phyloP scores from a whole-genome alignment of 1,139 yeast species.

The Candida tetrigidarum region DNA sequence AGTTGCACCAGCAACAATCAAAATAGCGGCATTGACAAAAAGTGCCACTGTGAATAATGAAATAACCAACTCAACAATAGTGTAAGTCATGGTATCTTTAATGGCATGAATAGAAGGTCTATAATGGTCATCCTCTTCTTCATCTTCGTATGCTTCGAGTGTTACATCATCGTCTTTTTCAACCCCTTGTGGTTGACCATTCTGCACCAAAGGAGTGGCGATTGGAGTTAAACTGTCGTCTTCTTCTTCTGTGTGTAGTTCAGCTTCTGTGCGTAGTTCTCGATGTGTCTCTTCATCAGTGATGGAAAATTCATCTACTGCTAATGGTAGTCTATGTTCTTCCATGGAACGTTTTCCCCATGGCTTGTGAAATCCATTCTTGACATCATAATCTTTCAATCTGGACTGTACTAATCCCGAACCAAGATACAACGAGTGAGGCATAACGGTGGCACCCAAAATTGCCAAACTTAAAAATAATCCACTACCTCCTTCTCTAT shows the following conservation, averaged over 20 bases:
- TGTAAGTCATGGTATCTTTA: constrained; percentile 65
- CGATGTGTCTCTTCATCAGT: neutral
- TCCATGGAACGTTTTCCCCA: constrained; percentile 10
- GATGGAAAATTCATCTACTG: constrained; percentile 1
- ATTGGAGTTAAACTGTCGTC: constrained; percentile 17
- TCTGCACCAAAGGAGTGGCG: constrained; percentile 13
- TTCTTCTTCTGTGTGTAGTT: constrained; percentile 1
- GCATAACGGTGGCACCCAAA: constrained; percentile 98
- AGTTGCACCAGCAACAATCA: constrained; percentile 79
- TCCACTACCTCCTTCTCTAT: constrained; percentile 68
- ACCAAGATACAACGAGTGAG: constrained; percentile 90
- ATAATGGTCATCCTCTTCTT: constrained; percentile 43
- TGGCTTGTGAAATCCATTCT: constrained; percentile 56
- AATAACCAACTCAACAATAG: constrained; percentile 65
- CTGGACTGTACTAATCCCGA: constrained; percentile 94
- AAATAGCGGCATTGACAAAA: constrained; percentile 78
- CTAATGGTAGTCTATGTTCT: constrained; percentile 2
- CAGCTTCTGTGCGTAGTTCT: too few species aligned
- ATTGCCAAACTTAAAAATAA: constrained; percentile 87
- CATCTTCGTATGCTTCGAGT: constrained; percentile 16
- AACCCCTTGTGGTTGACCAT: constrained; percentile 15
- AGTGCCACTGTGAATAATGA: constrained; percentile 77
- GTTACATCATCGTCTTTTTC: constrained; percentile 35
- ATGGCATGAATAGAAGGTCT: constrained; percentile 72
- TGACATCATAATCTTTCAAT: constrained; percentile 76